A percentile compares a stretch with the other conserved stretches of the same genome.
Evolutionary conservation across 805 yeast species (phyloP).

Genomic region (Wickerhamiella qilinensis): DNA sequence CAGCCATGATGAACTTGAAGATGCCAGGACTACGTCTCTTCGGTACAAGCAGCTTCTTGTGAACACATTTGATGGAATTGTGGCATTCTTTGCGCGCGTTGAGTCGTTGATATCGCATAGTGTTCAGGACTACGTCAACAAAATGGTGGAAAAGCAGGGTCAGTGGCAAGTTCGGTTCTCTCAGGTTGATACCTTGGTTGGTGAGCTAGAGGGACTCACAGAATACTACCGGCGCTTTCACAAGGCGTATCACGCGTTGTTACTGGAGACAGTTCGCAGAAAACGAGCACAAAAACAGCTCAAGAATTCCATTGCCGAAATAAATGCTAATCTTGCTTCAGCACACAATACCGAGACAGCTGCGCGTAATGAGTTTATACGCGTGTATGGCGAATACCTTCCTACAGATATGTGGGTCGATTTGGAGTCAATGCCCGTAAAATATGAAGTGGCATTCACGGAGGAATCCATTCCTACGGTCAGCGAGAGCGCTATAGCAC

Average conservation of each 20-base stretch:
- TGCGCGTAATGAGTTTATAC: constrained; percentile 29
- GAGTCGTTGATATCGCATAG: constrained; percentile 11
- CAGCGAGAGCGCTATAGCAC: neutral
- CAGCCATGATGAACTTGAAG: constrained; percentile 11
- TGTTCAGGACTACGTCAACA: constrained; percentile 10
- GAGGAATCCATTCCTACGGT: neutral
- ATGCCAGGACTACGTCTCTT: constrained; percentile 5
- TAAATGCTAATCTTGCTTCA: constrained; percentile 26
- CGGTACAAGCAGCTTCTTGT: neutral
- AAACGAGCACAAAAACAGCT: constrained; percentile 27
- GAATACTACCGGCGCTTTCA: constrained; percentile 37
- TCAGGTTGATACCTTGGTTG: constrained; percentile 18
- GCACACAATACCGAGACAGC: constrained; percentile 30
- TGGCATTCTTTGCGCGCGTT: constrained; percentile 6
- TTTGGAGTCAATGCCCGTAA: neutral
- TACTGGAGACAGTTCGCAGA: constrained; percentile 39
- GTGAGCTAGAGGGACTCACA: constrained; percentile 26
- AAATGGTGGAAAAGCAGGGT: constrained; percentile 11
- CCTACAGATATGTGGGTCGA: constrained; percentile 36
- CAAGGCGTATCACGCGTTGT: constrained; percentile 34
- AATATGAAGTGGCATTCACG: neutral
- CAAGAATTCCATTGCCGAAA: constrained; percentile 25
- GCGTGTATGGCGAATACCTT: constrained; percentile 35
- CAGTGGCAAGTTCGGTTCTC: constrained; percentile 15
- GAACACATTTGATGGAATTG: neutral